These are phyloP conservation scores for Mitragyna speciosa DNA, from an alignment of 257 asterid species.

Conservation along the genomic window DNA sequence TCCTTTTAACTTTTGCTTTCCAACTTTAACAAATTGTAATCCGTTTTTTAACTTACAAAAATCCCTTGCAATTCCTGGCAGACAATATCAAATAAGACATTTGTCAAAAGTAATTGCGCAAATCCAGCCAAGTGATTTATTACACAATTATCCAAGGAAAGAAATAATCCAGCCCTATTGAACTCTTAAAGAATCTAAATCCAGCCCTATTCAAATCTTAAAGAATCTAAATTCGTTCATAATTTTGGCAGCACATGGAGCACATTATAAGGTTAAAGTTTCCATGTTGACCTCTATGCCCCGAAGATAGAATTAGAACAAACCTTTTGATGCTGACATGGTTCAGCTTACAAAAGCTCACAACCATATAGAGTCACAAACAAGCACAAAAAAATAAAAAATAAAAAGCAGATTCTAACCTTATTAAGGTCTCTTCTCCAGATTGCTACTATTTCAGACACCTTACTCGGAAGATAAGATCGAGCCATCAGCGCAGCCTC, in stretches of 20 bases:
- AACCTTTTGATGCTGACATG: neutral
- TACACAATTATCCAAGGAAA: too few species aligned
- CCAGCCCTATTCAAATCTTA: neutral
- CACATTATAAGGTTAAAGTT: neutral
- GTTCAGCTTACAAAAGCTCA: neutral
- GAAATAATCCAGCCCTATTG: neutral
- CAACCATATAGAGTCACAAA: constrained; percentile 7
- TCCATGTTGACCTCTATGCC: neutral
- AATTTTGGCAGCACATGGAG: neutral
- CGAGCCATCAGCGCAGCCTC: constrained; percentile 99
- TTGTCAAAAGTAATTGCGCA: neutral
- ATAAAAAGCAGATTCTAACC: constrained; percentile 39
- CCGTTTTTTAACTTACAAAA: neutral
- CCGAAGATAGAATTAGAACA: neutral
- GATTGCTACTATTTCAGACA: constrained; percentile 83
- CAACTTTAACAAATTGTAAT: neutral
- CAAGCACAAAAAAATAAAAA: constrained; percentile 5
- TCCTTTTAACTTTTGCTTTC: neutral
- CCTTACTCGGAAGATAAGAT: constrained; percentile 98
- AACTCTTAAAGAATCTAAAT: neutral
- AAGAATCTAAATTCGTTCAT: neutral
- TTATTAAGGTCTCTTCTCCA: constrained; percentile 95
- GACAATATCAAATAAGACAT: neutral
- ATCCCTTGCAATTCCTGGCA: neutral
- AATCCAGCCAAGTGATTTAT: neutral